Evolutionary conservation across 1,139 yeast genomes (phyloP).

Genomic region (Komagataea norvegica): DNA sequence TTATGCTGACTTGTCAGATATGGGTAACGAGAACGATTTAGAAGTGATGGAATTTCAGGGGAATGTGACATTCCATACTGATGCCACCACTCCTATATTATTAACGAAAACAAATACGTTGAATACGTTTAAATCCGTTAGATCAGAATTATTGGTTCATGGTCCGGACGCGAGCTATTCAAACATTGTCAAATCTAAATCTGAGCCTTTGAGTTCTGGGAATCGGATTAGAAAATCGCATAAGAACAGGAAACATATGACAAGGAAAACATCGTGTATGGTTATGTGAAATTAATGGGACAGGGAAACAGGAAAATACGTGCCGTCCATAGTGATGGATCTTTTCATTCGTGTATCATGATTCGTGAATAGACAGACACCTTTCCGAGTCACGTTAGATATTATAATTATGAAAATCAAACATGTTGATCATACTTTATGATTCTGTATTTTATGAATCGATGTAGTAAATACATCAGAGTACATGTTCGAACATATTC

Average conservation of each 20-base stretch:
- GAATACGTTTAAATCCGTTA: slow-evolving; percentile 22
- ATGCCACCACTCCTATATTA: slow-evolving; percentile 18
- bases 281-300: slow-evolving; percentile 5
- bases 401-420: too few relatives aligned
- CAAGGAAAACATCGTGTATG: slow-evolving; percentile 3
- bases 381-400: too few relatives aligned
- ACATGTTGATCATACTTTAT: too few relatives aligned
- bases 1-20: slow-evolving; percentile 3
- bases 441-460: too few relatives aligned
- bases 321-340: too few relatives aligned
- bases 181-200: slow-evolving; percentile 21
- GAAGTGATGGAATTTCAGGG: slow-evolving; percentile 25
- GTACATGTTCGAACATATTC: too few relatives aligned
- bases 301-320: too few relatives aligned
- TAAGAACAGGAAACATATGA: slow-evolving; percentile 3
- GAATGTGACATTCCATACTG: slow-evolving; percentile 16
- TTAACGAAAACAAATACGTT: slow-evolving; percentile 22
- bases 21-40: slow-evolving; percentile 18
- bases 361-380: too few relatives aligned
- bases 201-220: slow-evolving; percentile 16
- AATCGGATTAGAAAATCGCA: slow-evolving; percentile 5
- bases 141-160: slow-evolving; percentile 24
- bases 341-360: too few relatives aligned
- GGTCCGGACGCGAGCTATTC: slow-evolving; percentile 20
- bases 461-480: too few relatives aligned